Evolutionary conservation across 305 asterid species (phyloP).

Genomic region (Fraxinus dipetala): DNA sequence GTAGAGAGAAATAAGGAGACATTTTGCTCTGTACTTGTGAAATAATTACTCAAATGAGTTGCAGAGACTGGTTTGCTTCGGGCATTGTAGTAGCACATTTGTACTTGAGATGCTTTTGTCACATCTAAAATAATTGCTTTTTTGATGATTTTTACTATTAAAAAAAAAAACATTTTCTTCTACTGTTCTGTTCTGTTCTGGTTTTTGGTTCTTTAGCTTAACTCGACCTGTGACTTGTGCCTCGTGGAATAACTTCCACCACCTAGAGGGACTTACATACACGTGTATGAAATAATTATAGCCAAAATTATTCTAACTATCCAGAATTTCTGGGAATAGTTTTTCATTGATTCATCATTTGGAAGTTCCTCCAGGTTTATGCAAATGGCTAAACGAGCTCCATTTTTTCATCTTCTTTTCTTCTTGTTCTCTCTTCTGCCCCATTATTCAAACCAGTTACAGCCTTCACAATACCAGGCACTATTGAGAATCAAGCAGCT

Average conservation of each 20-base stretch:
- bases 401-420: slow-evolving; percentile 19
- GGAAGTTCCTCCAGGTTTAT: not conserved
- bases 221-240: not conserved
- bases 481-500: slow-evolving; percentile 59
- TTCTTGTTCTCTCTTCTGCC: slow-evolving; percentile 30
- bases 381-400: slow-evolving; percentile 28
- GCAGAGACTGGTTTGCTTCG: not conserved
- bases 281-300: not conserved
- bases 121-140: not conserved
- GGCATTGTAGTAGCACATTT: slow-evolving; percentile 7
- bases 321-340: not conserved
- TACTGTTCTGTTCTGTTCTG: not conserved
- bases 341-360: not conserved
- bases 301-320: not conserved
- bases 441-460: slow-evolving; percentile 46
- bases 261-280: not conserved
- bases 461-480: slow-evolving; percentile 51
- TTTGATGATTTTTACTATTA: not conserved
- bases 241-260: not conserved
- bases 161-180: not conserved
- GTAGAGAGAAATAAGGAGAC: not conserved
- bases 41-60: not conserved
- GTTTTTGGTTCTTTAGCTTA: not conserved
- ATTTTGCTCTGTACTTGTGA: not conserved
- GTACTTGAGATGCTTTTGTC: slow-evolving; percentile 22